Evolutionary conservation across 2,329 filamentous ascomycete genomes (phyloP), one percentile per base, ranked within the genome.

Genomic region (Amesomyces nigricolor): DNA sequence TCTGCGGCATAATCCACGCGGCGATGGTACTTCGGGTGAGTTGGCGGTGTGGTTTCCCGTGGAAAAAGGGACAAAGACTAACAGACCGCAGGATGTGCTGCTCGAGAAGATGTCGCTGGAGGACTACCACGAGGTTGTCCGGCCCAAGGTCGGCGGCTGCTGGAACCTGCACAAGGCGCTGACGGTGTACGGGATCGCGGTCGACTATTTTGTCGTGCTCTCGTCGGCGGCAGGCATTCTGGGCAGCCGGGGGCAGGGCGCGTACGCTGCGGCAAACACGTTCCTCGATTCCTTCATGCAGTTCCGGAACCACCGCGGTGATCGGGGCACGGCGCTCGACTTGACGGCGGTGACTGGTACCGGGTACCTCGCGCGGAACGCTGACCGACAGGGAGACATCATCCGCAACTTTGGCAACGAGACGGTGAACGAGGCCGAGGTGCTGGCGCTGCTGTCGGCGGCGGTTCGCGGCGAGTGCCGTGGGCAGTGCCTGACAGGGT

Each of bases 371-470:
- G 75, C 77, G 1, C 73, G 78, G 58, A 76, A 67, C 54, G 68
- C 69, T 0, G 75, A 77, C 39, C 75, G 75, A 57, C 78, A 77
- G 47, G 62, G 63, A n/a, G 70, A 73, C 49, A 70, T 72, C 2
- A 65, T 71, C 10, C 66, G 69, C 42, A 72, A 75, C 38, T 68
- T 78, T 4, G 72, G 72, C n/a, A 76, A 51, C 59, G 64, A 75
- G 37, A 70, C 70, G 2, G 73, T 83, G 57, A 73, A 69, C 59
- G 75, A 78, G 63, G 71, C 72, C 2, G 80, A 83, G 65, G 76
- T 83, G 0, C 67, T 82, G 0, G 78, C 79, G 0, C 70, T 83
- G 0, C 67, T 83, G 0, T 75, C 72, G 1, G 74, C 77, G 0
- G 64, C 64, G 40, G 46, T 68, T 51, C 56, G 64, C 37, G 53